Evolutionary conservation across 139 green algal species (phyloP), one percentile per base, ranked within the genome.

Genomic region (Helicosporidium sp.): DNA sequence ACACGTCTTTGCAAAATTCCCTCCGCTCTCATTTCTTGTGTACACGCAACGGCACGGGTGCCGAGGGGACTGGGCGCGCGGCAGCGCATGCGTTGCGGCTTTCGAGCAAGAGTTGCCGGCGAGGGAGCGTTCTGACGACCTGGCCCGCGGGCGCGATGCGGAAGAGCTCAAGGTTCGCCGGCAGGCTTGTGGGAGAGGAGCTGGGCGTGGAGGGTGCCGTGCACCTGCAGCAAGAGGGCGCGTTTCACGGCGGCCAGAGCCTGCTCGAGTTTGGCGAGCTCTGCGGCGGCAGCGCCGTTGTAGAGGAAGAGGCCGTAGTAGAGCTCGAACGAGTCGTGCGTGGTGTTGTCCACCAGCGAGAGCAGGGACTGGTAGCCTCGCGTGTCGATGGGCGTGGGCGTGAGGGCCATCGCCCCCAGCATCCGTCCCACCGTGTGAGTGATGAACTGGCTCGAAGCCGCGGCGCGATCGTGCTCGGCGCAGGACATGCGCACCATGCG

Each of bases 241-340:
- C 79, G 78, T 63, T 93, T 93, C 15, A 95, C 79, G 5, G 42
- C 44, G 43, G 87, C 75, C 48, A 90, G 81, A 0, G 73, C 76
- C 33, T 75, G 46, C 51, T 91, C 82, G 42, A 93, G 63, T 6
- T 58, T 53, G 23, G 85, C 60, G 43, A 94, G 64, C 62, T 85
- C 68, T 37, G 80, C 66, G 1, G 74, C 83, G 7, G 79, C 73
- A 58, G 75, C 69, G 63, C 75, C 68, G 57, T 97, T 97, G 78
- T 97, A 97, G 77, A 99, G 84, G 68, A 99, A 99, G 15, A 99
- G 80, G 25, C 89, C 89, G 61, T 99, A 99, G 78, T 99, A 99
- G 6, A 99, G 78, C 40, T 99, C 89, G 56, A 99, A 99, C 5
- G 80, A 93, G 69, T 99, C 89, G 43, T 93, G 75, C 25, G 57